Percentiles rank a stretch among this genome's conserved stretches.
Evolutionary conservation across 1,284 basidiomycete genomes (phyloP).

Genomic region (Moesziomyces sp.): DNA sequence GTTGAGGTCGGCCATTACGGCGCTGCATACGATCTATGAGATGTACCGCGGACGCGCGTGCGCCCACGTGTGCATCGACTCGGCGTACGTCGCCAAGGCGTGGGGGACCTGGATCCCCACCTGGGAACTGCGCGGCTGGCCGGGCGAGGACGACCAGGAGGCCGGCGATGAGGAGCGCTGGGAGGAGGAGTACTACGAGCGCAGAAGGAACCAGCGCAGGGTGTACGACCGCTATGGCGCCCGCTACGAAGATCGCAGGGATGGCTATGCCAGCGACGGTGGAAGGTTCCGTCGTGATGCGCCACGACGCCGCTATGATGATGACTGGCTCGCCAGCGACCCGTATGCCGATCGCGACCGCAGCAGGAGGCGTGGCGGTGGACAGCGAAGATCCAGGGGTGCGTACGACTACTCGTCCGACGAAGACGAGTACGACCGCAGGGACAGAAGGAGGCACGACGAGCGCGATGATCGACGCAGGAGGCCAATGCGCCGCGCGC

Average conservation of each 20-base stretch:
- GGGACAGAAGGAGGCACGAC: neutral
- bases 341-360: constrained; percentile 31
- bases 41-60: constrained; percentile 51
- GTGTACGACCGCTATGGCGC: constrained; percentile 23
- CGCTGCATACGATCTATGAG: constrained; percentile 49
- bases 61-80: constrained; percentile 61
- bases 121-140: constrained; percentile 61
- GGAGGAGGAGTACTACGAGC: constrained; percentile 31
- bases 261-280: constrained; percentile 35
- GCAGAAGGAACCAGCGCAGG: constrained; percentile 26
- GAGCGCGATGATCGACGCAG: neutral
- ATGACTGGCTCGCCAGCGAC: constrained; percentile 44
- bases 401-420: constrained; percentile 37
- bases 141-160: constrained; percentile 49
- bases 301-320: constrained; percentile 8
- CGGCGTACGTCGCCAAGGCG: constrained; percentile 61
- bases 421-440: constrained; percentile 26
- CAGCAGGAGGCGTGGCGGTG: constrained; percentile 14
- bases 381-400: neutral
- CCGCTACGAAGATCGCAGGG: constrained; percentile 22
- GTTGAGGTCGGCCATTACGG: constrained; percentile 47
- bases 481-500: constrained; percentile 22
- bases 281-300: constrained; percentile 16
- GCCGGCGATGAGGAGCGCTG: constrained; percentile 23
- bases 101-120: constrained; percentile 63